Evolutionary conservation across 2,329 filamentous ascomycete genomes (phyloP).

Genomic region (Pseudocercospora pini-densiflorae): DNA sequence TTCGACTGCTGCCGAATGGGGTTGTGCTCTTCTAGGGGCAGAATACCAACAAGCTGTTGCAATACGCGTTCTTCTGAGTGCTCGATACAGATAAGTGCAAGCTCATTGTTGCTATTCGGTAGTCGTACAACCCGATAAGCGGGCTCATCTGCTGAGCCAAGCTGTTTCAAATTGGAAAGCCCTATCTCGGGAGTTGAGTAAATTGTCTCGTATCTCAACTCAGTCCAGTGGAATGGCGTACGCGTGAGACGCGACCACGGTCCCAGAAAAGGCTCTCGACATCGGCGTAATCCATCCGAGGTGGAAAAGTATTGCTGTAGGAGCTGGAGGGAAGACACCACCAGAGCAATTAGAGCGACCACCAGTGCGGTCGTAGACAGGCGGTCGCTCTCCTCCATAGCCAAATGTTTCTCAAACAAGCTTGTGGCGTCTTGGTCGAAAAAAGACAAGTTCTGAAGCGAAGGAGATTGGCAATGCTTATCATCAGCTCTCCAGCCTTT

Average conservation of each 20-base stretch:
- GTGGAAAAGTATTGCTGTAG: not conserved
- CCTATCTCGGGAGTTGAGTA: not conserved
- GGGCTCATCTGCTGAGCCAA: too few relatives aligned
- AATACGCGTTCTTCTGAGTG: too few relatives aligned
- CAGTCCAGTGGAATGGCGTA: not conserved
- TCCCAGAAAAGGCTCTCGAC: not conserved
- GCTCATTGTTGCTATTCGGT: not conserved
- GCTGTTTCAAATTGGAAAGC: not conserved
- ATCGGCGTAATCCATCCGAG: not conserved
- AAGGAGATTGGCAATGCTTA: not conserved
- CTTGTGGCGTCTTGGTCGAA: too few relatives aligned
- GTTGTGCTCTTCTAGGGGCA: too few relatives aligned
- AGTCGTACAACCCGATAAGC: too few relatives aligned
- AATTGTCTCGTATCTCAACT: not conserved
- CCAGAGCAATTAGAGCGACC: not conserved
- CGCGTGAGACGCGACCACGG: not conserved
- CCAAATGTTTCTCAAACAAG: not conserved
- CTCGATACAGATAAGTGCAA: not conserved
- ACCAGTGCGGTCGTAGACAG: not conserved
- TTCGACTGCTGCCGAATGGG: too few relatives aligned
- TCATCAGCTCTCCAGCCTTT: not conserved
- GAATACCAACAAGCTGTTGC: too few relatives aligned
- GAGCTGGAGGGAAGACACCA: not conserved
- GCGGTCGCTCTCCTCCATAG: not conserved
- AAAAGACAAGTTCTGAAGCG: not conserved